Percentiles rank a stretch among this genome's conserved stretches.
These are phyloP conservation scores for Apiotrichum gracile DNA, from an alignment of 1,284 basidiomycete species.

Conservation along the genomic window DNA sequence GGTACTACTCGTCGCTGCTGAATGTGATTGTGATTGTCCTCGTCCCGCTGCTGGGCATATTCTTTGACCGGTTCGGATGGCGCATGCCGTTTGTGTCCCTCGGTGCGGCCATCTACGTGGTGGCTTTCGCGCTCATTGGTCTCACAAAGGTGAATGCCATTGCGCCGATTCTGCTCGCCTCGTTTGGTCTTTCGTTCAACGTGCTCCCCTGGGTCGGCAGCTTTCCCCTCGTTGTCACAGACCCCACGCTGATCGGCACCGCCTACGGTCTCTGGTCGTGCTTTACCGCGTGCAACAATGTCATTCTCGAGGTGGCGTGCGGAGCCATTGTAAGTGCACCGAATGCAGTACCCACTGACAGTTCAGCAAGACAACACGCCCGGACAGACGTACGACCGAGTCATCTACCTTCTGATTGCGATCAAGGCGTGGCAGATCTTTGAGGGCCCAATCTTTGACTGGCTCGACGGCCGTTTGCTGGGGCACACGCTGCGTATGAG, in stretches of 20 bases:
- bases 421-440: conserved; percentile 41
- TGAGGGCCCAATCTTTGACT: conserved; percentile 29
- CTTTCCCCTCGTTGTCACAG: conserved; percentile 40
- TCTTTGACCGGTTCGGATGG: conserved; percentile 23
- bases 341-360: neutral
- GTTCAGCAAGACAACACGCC: conserved; percentile 34
- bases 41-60: conserved; percentile 33
- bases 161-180: conserved; percentile 36
- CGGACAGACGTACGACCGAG: conserved; percentile 31
- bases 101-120: conserved; percentile 34
- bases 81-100: conserved; percentile 21
- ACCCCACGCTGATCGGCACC: conserved; percentile 41
- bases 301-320: conserved; percentile 38
- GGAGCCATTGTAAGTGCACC: conserved; percentile 29
- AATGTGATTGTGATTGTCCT: conserved; percentile 44
- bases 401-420: conserved; percentile 43
- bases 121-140: conserved; percentile 40
- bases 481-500: conserved; percentile 24
- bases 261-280: conserved; percentile 41
- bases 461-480: conserved; percentile 22
- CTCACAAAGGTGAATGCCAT: conserved; percentile 40
- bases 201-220: conserved; percentile 38
- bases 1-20: conserved; percentile 37
- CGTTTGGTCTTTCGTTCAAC: conserved; percentile 35
- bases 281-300: conserved; percentile 16